Percentiles rank a stretch among this genome's conserved stretches.
These are phyloP conservation scores for Endocarpon pusillum DNA, from an alignment of 495 filamentous ascomycete genomes.

Conservation along the genomic window DNA sequence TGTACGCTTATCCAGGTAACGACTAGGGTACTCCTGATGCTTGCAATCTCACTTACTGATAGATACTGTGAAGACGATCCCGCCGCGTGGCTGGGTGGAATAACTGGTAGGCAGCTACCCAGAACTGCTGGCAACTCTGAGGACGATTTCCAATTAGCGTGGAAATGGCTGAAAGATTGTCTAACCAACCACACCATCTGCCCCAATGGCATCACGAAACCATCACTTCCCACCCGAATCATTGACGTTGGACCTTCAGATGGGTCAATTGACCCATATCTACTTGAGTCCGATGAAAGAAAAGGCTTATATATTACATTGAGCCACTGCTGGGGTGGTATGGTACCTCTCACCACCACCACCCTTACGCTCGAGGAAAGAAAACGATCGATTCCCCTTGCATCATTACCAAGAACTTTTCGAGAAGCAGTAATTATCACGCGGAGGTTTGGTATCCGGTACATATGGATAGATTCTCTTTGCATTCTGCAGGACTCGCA, in stretches of 20 bases:
- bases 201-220: not conserved
- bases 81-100: too few relatives aligned
- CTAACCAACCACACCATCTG: not conserved
- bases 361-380: constrained; percentile 6
- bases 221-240: not conserved
- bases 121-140: too few relatives aligned
- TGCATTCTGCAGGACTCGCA: constrained; percentile 15
- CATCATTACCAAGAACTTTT: constrained; percentile 13
- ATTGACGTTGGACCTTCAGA: not conserved
- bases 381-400: constrained; percentile 4
- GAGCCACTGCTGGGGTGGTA: constrained; percentile 17
- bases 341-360: constrained; percentile 1
- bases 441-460: constrained; percentile 7
- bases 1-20: too few relatives aligned
- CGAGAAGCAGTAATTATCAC: constrained; percentile 12
- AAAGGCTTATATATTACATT: constrained; percentile 14
- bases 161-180: constrained; percentile 1
- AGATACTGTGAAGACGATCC: too few relatives aligned
- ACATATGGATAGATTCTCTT: constrained; percentile 20
- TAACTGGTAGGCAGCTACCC: too few relatives aligned
- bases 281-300: too few relatives aligned
- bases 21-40: too few relatives aligned
- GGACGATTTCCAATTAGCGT: too few relatives aligned
- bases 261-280: not conserved
- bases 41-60: too few relatives aligned